Evolutionary conservation across 1,284 basidiomycete genomes (phyloP).

Genomic region (Boletus albobrunnescens): DNA sequence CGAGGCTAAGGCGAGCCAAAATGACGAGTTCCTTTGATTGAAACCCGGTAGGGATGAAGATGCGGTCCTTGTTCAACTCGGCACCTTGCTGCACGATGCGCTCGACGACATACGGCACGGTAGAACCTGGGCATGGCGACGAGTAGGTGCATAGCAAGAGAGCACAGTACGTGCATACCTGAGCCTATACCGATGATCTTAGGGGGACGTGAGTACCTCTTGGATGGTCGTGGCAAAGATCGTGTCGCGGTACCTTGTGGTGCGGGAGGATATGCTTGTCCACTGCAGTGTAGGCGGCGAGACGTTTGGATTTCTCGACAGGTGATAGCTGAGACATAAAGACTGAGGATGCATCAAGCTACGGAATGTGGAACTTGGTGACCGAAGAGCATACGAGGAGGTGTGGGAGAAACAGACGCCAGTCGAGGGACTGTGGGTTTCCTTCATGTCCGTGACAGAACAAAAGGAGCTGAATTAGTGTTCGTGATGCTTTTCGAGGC

Average conservation of each 20-base stretch:
- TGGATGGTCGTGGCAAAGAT: not conserved
- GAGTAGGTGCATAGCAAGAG: not conserved
- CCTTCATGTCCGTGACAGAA: conserved; percentile 7
- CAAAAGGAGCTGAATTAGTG: not conserved
- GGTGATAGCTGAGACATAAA: conserved; percentile 30
- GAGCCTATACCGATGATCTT: conserved; percentile 91
- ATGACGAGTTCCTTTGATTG: conserved; percentile 96
- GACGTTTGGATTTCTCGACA: conserved; percentile 79
- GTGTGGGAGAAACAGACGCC: conserved; percentile 4
- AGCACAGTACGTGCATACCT: conserved; percentile 40
- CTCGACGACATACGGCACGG: conserved; percentile 97
- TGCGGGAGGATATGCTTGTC: conserved; percentile 83
- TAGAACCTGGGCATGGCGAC: conserved; percentile 62
- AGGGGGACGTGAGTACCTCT: conserved; percentile 5
- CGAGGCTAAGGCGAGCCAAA: conserved; percentile 72
- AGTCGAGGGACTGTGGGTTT: conserved; percentile 5
- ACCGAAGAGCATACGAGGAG: conserved; percentile 10
- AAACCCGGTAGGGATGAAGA: conserved; percentile 94
- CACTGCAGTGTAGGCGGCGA: conserved; percentile 93
- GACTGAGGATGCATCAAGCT: conserved; percentile 6
- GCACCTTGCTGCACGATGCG: conserved; percentile 84
- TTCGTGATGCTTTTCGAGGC: conserved; percentile 4
- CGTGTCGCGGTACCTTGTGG: conserved; percentile 63
- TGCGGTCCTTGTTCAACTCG: conserved; percentile 71
- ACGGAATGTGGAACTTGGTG: not conserved